Evolutionary conservation across 805 yeast genomes (phyloP).

Genomic region (Candida tibetensis): DNA sequence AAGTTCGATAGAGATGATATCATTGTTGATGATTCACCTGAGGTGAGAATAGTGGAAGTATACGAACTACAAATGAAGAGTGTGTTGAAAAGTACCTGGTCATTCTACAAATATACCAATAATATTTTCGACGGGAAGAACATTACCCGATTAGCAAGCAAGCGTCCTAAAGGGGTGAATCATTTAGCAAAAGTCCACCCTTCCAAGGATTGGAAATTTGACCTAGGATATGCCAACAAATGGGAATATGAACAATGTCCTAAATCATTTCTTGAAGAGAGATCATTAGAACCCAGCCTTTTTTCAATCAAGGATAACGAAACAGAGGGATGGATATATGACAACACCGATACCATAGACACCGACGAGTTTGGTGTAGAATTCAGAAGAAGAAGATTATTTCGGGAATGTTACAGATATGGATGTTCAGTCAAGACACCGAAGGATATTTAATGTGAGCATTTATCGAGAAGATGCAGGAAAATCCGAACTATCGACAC

Average conservation of each 20-base stretch:
- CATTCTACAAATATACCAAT: conserved; percentile 54
- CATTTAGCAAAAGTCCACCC: conserved; percentile 55
- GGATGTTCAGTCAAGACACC: conserved; percentile 9
- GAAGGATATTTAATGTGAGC: conserved; percentile 1
- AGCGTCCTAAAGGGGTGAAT: conserved; percentile 64
- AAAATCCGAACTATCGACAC: too few relatives aligned
- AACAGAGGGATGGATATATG: conserved; percentile 50
- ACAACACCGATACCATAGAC: conserved; percentile 29
- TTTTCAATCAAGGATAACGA: conserved; percentile 25
- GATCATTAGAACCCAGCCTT: conserved; percentile 30
- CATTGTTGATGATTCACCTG: conserved; percentile 68
- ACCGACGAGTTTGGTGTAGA: conserved; percentile 38
- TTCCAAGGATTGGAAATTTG: conserved; percentile 75
- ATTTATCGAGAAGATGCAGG: too few relatives aligned
- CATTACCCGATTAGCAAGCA: conserved; percentile 35
- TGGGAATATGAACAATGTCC: conserved; percentile 69
- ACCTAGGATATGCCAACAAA: conserved; percentile 43
- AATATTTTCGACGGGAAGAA: conserved; percentile 53
- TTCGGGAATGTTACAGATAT: conserved; percentile 42
- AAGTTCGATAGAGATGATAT: conserved; percentile 47
- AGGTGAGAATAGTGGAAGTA: conserved; percentile 62
- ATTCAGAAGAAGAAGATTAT: conserved; percentile 58
- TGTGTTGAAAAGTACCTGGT: conserved; percentile 59
- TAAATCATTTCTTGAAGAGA: conserved; percentile 47
- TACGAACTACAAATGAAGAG: conserved; percentile 73